phyloP scores from a whole-genome alignment of 164 flowering plant species.

The Amborella trichopoda region DNA sequence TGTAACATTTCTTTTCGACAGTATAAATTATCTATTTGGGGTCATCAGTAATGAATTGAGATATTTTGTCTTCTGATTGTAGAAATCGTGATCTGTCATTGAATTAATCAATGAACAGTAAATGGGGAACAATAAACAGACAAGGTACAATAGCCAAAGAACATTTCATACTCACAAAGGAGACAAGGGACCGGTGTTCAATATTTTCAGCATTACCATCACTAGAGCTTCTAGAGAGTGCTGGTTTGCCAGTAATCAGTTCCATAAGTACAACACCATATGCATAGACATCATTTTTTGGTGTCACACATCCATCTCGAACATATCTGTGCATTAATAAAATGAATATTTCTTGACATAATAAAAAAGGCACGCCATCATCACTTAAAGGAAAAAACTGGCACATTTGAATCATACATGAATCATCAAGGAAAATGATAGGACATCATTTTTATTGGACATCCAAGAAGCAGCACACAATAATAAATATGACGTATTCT shows the following conservation, averaged over 20 bases:
- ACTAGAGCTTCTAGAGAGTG: conserved; percentile 11
- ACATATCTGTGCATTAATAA: conserved; percentile 20
- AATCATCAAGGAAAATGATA: too few relatives aligned
- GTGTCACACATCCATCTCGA: conserved; percentile 23
- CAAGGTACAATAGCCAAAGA: neutral
- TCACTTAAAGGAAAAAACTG: too few relatives aligned
- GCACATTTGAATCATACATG: too few relatives aligned
- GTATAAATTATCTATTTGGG: neutral
- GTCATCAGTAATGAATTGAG: neutral
- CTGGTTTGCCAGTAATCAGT: conserved; percentile 21
- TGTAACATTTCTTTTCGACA: too few relatives aligned
- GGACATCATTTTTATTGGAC: too few relatives aligned
- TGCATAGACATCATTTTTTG: conserved; percentile 24
- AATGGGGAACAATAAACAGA: neutral
- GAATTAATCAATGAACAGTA: neutral
- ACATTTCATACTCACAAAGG: conserved; percentile 10
- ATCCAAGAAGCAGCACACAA: too few relatives aligned
- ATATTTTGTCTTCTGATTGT: neutral
- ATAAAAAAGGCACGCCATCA: too few relatives aligned
- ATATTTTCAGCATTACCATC: conserved; percentile 7
- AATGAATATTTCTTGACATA: too few relatives aligned
- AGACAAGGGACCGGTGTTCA: conserved; percentile 19
- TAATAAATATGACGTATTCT: too few relatives aligned
- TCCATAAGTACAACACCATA: conserved; percentile 26
- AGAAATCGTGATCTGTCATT: neutral